phyloP scores from a whole-genome alignment of 1,284 basidiomycete species.

The Veloboletus limbatus region DNA sequence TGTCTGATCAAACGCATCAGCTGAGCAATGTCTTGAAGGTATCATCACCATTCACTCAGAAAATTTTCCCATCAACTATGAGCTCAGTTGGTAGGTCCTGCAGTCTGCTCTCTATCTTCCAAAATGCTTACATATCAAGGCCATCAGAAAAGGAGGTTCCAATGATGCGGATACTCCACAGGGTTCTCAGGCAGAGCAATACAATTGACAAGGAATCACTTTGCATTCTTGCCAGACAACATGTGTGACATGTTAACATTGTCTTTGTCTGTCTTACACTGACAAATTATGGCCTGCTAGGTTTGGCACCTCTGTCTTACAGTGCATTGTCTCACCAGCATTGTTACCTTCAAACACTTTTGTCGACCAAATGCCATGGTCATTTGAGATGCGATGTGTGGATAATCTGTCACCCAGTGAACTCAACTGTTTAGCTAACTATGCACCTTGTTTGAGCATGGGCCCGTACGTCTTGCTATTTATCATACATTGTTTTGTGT shows the following conservation, averaged over 20 bases:
- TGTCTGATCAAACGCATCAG: conserved; percentile 86
- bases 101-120: neutral
- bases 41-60: conserved; percentile 87
- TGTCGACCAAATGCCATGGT: conserved; percentile 91
- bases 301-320: conserved; percentile 93
- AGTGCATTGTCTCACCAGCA: conserved; percentile 86
- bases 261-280: neutral
- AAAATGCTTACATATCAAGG: conserved; percentile 39
- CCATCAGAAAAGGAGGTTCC: conserved; percentile 89
- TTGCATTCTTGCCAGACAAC: conserved; percentile 90
- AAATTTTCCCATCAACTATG: conserved; percentile 89
- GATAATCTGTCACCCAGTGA: neutral
- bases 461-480: conserved; percentile 87
- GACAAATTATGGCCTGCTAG: conserved; percentile 39
- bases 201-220: conserved; percentile 93
- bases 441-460: conserved; percentile 56
- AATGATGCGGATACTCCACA: conserved; percentile 90
- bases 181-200: conserved; percentile 88
- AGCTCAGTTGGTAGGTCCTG: conserved; percentile 74
- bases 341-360: conserved; percentile 89
- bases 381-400: conserved; percentile 79
- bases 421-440: neutral
- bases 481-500: conserved; percentile 93
- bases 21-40: conserved; percentile 92
- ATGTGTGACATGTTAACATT: conserved; percentile 50